phyloP scores from a whole-genome alignment of 352 stramenopile genomes.

The Paralagenidium karlingii region DNA sequence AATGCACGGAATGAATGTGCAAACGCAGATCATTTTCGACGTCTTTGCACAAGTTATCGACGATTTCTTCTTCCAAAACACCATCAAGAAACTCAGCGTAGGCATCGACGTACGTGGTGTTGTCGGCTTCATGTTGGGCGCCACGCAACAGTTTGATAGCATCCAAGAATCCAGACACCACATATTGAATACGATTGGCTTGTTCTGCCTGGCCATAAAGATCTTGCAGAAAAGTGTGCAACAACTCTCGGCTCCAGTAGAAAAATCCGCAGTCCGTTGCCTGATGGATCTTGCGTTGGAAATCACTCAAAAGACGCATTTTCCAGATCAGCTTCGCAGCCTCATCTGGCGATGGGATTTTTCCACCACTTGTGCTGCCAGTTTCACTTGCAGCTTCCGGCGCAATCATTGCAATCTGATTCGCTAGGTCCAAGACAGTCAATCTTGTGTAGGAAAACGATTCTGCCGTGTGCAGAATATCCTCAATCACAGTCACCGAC shows the following conservation, averaged over 20 bases:
- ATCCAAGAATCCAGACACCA: conserved; percentile 69
- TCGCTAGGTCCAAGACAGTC: conserved; percentile 65
- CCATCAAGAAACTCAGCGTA: conserved; percentile 73
- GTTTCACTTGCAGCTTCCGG: conserved; percentile 22
- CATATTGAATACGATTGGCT: conserved; percentile 73
- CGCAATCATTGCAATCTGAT: conserved; percentile 69
- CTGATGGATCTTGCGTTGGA: conserved; percentile 74
- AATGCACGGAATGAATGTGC: conserved; percentile 79
- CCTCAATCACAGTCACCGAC: conserved; percentile 73
- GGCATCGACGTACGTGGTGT: conserved; percentile 44
- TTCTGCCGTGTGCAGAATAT: conserved; percentile 67
- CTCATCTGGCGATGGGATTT: too few relatives aligned
- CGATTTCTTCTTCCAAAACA: conserved; percentile 78
- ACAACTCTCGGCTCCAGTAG: conserved; percentile 86
- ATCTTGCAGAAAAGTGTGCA: conserved; percentile 75
- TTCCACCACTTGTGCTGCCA: conserved; percentile 39
- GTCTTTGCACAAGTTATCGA: conserved; percentile 83
- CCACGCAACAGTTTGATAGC: conserved; percentile 59
- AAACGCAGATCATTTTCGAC: conserved; percentile 91
- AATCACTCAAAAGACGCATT: conserved; percentile 76
- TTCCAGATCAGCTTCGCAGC: conserved; percentile 77
- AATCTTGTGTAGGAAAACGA: conserved; percentile 79
- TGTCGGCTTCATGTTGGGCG: conserved; percentile 65
- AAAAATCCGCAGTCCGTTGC: conserved; percentile 89
- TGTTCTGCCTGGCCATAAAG: conserved; percentile 74